Percentiles rank a stretch among this genome's conserved stretches.
Evolutionary conservation across 306 rosid species (phyloP).

Genomic region (Rosa persica): DNA sequence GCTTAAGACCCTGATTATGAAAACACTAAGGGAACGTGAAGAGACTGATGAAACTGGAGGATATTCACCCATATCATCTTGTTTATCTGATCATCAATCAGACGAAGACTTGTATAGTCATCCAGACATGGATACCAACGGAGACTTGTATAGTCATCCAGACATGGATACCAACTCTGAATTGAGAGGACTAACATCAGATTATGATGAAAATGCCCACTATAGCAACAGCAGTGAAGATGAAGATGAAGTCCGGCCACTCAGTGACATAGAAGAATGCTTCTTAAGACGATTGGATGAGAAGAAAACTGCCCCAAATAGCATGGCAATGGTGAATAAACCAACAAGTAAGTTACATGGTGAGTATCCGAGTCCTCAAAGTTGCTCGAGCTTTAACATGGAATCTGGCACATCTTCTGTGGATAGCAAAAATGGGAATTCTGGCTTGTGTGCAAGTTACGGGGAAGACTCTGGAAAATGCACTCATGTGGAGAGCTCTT

Average conservation of each 20-base stretch:
- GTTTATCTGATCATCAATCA: conserved; percentile 53
- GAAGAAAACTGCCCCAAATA: conserved; percentile 30
- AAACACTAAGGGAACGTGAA: conserved; percentile 73
- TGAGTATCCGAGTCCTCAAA: conserved; percentile 36
- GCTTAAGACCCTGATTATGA: conserved; percentile 81
- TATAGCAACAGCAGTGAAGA: conserved; percentile 55
- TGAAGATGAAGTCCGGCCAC: conserved; percentile 43
- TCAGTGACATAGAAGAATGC: conserved; percentile 63
- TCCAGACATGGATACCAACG: conserved; percentile 60
- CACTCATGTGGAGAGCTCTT: conserved; percentile 33
- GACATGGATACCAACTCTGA: conserved; percentile 74
- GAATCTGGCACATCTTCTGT: conserved; percentile 40
- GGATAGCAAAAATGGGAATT: conserved; percentile 45
- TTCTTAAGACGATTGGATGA: conserved; percentile 56
- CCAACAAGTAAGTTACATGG: conserved; percentile 28
- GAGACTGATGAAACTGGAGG: conserved; percentile 57
- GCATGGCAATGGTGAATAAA: conserved; percentile 30
- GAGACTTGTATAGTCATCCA: conserved; percentile 59
- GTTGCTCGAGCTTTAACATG: conserved; percentile 39
- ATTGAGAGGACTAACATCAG: conserved; percentile 47
- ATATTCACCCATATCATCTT: conserved; percentile 75
- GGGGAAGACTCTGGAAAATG: conserved; percentile 41
- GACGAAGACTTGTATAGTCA: conserved; percentile 76
- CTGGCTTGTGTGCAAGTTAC: conserved; percentile 38
- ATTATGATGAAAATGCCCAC: conserved; percentile 41